Evolutionary conservation across 495 filamentous ascomycete species (phyloP).

Genomic region (Chaetomium tenue): DNA sequence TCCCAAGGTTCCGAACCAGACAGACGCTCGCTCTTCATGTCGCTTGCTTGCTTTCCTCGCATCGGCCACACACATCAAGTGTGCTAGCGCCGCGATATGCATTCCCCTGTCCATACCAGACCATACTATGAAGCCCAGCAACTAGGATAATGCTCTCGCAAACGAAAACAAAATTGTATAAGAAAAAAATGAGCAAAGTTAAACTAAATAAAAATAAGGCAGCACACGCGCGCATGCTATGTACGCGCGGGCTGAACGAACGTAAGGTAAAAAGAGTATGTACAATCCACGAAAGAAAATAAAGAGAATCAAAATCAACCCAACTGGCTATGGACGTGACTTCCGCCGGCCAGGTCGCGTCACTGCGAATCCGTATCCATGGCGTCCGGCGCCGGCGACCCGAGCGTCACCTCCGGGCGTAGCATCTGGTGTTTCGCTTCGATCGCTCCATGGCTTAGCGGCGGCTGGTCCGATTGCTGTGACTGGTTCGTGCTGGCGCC

Average conservation of each 20-base stretch:
- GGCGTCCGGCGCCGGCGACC: slow-evolving; percentile 34
- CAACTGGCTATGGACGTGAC: too few species aligned
- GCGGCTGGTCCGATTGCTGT: neutral
- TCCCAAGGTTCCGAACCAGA: too few species aligned
- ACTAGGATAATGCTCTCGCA: neutral
- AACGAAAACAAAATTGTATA: neutral
- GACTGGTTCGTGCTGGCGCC: slow-evolving; percentile 14
- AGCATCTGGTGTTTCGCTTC: slow-evolving; percentile 10
- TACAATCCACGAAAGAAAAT: neutral
- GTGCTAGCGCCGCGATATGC: neutral
- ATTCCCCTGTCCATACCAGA: too few species aligned
- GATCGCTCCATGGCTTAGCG: neutral
- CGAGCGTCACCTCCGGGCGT: slow-evolving; percentile 33
- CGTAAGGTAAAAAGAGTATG: neutral
- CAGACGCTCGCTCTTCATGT: too few species aligned
- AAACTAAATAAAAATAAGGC: neutral
- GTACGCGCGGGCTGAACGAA: slow-evolving; percentile 1
- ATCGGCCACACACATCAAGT: too few species aligned
- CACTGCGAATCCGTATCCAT: slow-evolving; percentile 33
- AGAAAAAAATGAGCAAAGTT: neutral
- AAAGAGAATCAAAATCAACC: slow-evolving; percentile 1
- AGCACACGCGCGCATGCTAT: neutral
- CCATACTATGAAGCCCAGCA: neutral
- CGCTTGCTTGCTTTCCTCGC: too few species aligned
- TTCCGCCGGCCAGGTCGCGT: neutral